Evolutionary conservation across 371 early-diverging fungal genomes (phyloP), one percentile per base, ranked within the genome.

Genomic region (Saksenaea vasiformis): DNA sequence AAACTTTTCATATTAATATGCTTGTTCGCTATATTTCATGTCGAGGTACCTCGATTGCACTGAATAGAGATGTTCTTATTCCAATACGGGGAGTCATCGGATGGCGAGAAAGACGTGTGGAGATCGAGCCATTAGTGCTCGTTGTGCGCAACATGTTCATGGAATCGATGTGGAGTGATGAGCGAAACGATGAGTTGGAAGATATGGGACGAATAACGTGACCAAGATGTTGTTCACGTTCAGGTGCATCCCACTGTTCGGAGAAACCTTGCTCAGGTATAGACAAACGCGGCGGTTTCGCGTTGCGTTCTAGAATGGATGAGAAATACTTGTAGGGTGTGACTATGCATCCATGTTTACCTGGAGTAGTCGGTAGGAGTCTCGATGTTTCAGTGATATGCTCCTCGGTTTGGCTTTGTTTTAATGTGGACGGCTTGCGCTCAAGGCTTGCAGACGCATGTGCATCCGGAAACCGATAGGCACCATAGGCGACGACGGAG

Each of bases 171-270:
- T 74, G 76, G 22, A 72, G 43, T 0, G 77, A 78, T 9, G 78
- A 74, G n/a, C 66, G 64, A 11, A 68, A 60, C 22, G 75, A 74
- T 27, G 72, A 72, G 28, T 71, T 72, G 1, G 77, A 69, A 22
- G 81, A 81, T 0, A 81, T 72, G 13, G 81, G 81, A 35, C 73
- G 63, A 44, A 81, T 78, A 34, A 81, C 66, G 58, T 76, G 76
- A 9, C 81, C 81, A 7, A 78, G 41, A 66, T 76, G 78, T 1
- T 62, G 64, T 41, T 78, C 78, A 53, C 70, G 71, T 14, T 68
- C 69, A 35, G 62, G 54, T 37, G 56, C 26, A 7, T 60, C 61
- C 17, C 44, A 39, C 13, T 64, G 62, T 9, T 57, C 64, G 15
- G 58, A 17, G 53, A 75, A 72, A 19, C 73, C 75, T 27, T 74